phyloP scores from a whole-genome alignment of 2,329 filamentous ascomycete species.

The Furcasterigmium sp. region DNA sequence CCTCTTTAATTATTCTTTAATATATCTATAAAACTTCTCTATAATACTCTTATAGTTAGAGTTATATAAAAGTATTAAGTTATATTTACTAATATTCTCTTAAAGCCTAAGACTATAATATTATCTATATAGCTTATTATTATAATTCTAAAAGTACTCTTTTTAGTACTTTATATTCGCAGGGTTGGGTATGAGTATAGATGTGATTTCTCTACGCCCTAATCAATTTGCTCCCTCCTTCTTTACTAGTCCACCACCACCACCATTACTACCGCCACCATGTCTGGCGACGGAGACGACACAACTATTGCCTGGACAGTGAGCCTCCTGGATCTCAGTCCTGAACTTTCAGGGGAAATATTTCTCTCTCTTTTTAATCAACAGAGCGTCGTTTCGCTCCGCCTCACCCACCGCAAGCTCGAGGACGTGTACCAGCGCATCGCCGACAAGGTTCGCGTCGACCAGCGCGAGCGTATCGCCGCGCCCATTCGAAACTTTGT shows the following conservation, averaged over 20 bases:
- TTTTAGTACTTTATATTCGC: too few relatives aligned
- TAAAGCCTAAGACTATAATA: too few relatives aligned
- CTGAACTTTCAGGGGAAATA: not conserved
- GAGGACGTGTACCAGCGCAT: not conserved
- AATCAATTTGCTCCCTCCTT: not conserved
- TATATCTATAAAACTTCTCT: too few relatives aligned
- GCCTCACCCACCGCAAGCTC: not conserved
- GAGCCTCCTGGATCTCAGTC: not conserved
- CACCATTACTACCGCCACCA: not conserved
- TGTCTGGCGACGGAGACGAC: not conserved
- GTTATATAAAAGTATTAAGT: too few relatives aligned
- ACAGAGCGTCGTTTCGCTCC: not conserved
- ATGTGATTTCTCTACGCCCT: too few relatives aligned
- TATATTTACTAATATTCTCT: too few relatives aligned
- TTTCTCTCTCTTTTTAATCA: not conserved
- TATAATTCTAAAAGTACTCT: too few relatives aligned
- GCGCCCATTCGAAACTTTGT: not conserved
- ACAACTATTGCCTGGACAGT: not conserved
- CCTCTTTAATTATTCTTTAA: too few relatives aligned
- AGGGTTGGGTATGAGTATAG: too few relatives aligned
- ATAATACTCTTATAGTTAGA: too few relatives aligned
- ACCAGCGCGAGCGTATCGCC: not conserved
- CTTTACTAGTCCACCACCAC: not conserved
- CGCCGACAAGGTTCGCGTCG: not conserved
- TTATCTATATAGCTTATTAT: too few relatives aligned